A percentile compares a stretch with the other conserved stretches of the same genome.
Conservation (phyloP, 2,329 filamentous ascomycete species). For the Emmonsiellopsis sp. region DNA sequence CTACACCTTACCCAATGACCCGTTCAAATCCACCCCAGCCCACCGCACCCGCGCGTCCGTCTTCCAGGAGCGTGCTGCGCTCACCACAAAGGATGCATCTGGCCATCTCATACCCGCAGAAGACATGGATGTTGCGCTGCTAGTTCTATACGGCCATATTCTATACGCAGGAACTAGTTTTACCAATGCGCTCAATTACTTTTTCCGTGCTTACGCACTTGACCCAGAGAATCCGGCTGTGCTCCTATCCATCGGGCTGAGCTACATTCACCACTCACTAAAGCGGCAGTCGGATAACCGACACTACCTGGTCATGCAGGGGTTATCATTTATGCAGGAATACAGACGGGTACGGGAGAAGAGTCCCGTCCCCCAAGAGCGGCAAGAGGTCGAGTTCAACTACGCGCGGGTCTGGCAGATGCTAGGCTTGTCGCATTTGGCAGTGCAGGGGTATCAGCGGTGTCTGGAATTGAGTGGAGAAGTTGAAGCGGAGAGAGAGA, state of each 20-base stretch:
- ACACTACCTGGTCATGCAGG: constrained; percentile 79
- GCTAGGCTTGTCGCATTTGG: constrained; percentile 63
- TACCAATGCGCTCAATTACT: constrained; percentile 77
- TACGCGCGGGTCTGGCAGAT: constrained; percentile 67
- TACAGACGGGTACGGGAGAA: constrained; percentile 57
- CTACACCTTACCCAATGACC: constrained; percentile 49
- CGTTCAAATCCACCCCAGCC: constrained; percentile 24
- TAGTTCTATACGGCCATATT: constrained; percentile 86
- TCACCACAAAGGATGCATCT: constrained; percentile 28
- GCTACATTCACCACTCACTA: constrained; percentile 79
- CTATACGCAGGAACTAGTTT: constrained; percentile 77
- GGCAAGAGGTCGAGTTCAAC: constrained; percentile 76
- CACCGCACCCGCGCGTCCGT: constrained; percentile 31
- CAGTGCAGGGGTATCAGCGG: constrained; percentile 60
- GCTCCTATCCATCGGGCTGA: constrained; percentile 70
- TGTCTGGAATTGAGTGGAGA: constrained; percentile 43
- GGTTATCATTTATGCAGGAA: constrained; percentile 66
- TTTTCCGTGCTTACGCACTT: constrained; percentile 64
- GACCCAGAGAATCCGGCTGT: constrained; percentile 69
- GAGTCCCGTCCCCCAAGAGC: constrained; percentile 36
- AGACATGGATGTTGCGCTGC: constrained; percentile 65
- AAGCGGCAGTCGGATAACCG: constrained; percentile 86
- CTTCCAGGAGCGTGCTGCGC: constrained; percentile 34
- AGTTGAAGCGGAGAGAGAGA: constrained; percentile 28
- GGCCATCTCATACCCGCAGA: constrained; percentile 28